Evolutionary conservation across 2,329 filamentous ascomycete species (phyloP).

Genomic region (Aureobasidium sp.): DNA sequence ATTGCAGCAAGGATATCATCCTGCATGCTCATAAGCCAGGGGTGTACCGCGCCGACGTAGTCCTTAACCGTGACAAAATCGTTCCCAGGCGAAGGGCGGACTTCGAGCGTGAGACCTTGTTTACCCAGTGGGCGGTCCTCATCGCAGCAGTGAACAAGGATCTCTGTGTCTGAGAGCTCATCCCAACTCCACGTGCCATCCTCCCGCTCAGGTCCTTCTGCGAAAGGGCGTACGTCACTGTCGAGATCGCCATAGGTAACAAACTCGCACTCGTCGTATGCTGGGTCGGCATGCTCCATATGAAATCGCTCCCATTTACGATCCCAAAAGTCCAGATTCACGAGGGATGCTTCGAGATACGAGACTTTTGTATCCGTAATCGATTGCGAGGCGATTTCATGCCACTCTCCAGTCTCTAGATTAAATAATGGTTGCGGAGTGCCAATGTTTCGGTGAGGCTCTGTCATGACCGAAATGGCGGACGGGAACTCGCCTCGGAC

Average conservation of each 20-base stretch:
- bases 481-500: neutral
- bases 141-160: neutral
- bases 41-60: neutral
- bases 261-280: neutral
- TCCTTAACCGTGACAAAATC: neutral
- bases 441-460: neutral
- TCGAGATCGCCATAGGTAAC: neutral
- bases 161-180: neutral
- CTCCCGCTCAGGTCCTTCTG: neutral
- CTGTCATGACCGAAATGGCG: neutral
- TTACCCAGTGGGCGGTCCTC: neutral
- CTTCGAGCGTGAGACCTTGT: neutral
- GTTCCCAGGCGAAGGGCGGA: neutral
- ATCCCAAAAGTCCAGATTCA: neutral
- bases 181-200: neutral
- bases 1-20: conserved; percentile 3
- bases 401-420: neutral
- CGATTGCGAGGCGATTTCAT: neutral
- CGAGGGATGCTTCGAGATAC: neutral
- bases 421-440: neutral
- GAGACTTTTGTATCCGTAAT: neutral
- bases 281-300: conserved; percentile 1
- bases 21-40: neutral
- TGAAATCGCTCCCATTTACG: neutral
- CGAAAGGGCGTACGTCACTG: neutral